phyloP scores from a whole-genome alignment of 371 early-diverging fungal genomes.

The Cokeromyces recurvatus region DNA sequence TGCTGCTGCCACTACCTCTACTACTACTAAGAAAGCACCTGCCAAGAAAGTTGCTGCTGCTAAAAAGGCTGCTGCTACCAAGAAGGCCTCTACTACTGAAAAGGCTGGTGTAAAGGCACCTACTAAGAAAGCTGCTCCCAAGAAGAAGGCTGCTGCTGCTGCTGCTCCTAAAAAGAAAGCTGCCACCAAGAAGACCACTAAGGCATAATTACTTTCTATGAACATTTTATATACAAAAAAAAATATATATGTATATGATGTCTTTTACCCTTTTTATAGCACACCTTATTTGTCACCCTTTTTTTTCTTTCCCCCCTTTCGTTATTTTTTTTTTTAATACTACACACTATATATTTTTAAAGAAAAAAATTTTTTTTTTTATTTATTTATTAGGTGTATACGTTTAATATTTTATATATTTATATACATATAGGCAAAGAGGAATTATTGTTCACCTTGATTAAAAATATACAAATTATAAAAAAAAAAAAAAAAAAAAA shows the following conservation, averaged over 20 bases:
- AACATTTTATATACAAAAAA: too few relatives aligned
- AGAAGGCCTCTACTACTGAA: constrained; percentile 45
- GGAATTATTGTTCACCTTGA: too few relatives aligned
- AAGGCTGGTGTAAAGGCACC: constrained; percentile 29
- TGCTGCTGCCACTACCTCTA: constrained; percentile 19
- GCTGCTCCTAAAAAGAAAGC: constrained; percentile 22
- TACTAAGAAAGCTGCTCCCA: constrained; percentile 17
- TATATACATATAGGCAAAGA: too few relatives aligned
- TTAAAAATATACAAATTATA: too few relatives aligned
- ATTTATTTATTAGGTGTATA: too few relatives aligned
- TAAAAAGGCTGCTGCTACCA: constrained; percentile 46
- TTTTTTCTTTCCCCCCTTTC: neutral
- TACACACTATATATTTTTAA: neutral
- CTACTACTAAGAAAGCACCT: neutral
- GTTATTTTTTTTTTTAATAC: neutral
- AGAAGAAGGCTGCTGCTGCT: constrained; percentile 25
- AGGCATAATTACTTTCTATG: too few relatives aligned
- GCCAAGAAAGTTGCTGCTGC: constrained; percentile 23
- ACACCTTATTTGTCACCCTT: constrained; percentile 11
- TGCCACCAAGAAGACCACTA: constrained; percentile 12
- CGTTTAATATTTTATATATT: too few relatives aligned
- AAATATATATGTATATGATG: too few relatives aligned
- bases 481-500: too few relatives aligned
- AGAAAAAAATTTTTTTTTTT: too few relatives aligned
- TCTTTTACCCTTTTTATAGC: neutral